Evolutionary conservation across 495 filamentous ascomycete species (phyloP).

Genomic region (Coniosporium apollinis): DNA sequence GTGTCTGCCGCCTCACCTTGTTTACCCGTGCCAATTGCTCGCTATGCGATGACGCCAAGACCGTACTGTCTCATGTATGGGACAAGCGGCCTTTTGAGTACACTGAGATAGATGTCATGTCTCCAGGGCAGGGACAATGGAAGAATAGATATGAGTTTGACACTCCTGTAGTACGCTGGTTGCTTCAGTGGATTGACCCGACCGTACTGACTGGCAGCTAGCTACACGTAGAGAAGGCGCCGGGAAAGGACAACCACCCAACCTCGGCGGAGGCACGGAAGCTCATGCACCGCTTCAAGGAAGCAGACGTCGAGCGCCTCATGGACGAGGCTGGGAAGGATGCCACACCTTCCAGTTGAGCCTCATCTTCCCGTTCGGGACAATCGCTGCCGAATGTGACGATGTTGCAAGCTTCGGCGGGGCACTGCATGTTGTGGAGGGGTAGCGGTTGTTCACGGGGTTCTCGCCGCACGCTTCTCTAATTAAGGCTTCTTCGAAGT

Average conservation of each 20-base stretch:
- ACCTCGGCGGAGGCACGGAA: conserved; percentile 47
- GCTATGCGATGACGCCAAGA: conserved; percentile 61
- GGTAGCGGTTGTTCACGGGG: no score
- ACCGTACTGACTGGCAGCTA: conserved; percentile 14
- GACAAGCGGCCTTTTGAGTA: conserved; percentile 55
- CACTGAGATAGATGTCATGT: conserved; percentile 65
- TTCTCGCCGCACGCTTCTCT: no score
- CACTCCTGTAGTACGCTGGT: conserved; percentile 49
- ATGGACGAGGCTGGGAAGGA: conserved; percentile 46
- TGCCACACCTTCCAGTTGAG: no score
- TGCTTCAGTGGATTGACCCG: conserved; percentile 6
- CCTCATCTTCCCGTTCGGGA: no score
- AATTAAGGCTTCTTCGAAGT: no score
- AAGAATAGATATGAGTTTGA: conserved; percentile 78
- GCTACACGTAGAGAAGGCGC: conserved; percentile 42
- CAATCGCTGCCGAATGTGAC: no score
- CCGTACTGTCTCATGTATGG: conserved; percentile 51
- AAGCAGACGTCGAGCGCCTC: conserved; percentile 47
- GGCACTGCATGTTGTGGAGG: no score
- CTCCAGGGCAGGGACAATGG: conserved; percentile 46
- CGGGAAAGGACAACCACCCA: conserved; percentile 20
- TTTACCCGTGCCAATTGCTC: conserved; percentile 70
- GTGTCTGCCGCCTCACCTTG: no score
- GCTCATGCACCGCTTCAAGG: conserved; percentile 69
- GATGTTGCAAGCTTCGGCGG: no score